phyloP scores from a whole-genome alignment of 768 basidiomycete species.

The Leccinellum luteum region DNA sequence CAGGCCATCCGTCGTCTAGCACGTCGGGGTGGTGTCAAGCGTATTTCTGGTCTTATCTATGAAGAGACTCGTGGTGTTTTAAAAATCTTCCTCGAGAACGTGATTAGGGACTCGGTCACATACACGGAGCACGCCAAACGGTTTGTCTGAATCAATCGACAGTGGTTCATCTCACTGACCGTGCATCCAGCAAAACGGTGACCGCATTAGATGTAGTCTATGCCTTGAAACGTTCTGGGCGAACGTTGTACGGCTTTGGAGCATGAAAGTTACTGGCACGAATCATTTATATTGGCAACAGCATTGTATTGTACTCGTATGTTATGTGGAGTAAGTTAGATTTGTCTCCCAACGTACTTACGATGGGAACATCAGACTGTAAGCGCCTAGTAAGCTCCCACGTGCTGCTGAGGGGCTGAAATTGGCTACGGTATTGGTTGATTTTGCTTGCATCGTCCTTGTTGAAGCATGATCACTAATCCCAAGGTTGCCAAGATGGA shows the following conservation, averaged over 20 bases:
- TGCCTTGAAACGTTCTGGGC: conserved; percentile 66
- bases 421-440: no score
- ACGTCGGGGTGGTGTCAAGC: conserved; percentile 88
- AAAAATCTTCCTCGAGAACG: conserved; percentile 82
- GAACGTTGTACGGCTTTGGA: conserved; percentile 81
- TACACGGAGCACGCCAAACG: conserved; percentile 93
- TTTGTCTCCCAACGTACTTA: neutral
- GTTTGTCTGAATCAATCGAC: conserved; percentile 9
- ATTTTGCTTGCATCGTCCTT: no score
- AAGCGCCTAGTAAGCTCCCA: neutral
- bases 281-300: neutral
- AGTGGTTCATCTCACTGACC: neutral
- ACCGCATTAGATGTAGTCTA: conserved; percentile 86
- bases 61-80: conserved; percentile 90
- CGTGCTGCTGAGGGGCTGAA: neutral
- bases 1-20: conserved; percentile 70
- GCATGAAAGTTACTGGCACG: conserved; percentile 35
- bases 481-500: conserved; percentile 11
- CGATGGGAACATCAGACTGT: neutral
- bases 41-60: conserved; percentile 81
- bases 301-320: conserved; percentile 7
- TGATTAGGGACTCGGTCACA: conserved; percentile 84
- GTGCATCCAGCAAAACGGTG: conserved; percentile 56
- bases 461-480: conserved; percentile 19
- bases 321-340: neutral